Conservation (phyloP, 768 basidiomycete species). For the Lentinula raphanica region DNA sequence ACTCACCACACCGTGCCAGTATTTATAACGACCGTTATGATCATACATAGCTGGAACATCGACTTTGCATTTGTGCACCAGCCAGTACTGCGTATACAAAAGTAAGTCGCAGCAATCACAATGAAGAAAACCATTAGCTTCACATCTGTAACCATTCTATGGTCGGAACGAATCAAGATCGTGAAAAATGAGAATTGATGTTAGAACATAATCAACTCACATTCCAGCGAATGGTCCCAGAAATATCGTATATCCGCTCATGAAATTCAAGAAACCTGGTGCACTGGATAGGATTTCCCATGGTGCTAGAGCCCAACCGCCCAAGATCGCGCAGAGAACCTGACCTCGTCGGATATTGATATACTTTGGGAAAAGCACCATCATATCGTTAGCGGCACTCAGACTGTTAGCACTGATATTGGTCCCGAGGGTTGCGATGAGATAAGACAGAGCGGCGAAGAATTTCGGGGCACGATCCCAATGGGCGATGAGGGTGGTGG, state of each 20-base stretch:
- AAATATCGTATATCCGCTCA: slow-evolving; percentile 83
- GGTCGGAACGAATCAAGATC: background rate
- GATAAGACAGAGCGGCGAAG: slow-evolving; percentile 74
- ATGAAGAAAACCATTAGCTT: slow-evolving; percentile 11
- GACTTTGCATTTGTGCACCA: slow-evolving; percentile 64
- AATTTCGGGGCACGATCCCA: slow-evolving; percentile 86
- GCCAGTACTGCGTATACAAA: slow-evolving; percentile 53
- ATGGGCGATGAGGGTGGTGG: slow-evolving; percentile 63
- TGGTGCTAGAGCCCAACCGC: slow-evolving; percentile 81
- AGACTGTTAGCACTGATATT: slow-evolving; percentile 75
- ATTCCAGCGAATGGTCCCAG: slow-evolving; percentile 82
- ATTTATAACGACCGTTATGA: slow-evolving; percentile 74
- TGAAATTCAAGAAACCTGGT: slow-evolving; percentile 66
- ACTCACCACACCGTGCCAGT: slow-evolving; percentile 67
- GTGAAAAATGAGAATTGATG: too few relatives aligned
- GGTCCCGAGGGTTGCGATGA: slow-evolving; percentile 64
- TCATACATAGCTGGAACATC: slow-evolving; percentile 85
- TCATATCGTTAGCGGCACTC: slow-evolving; percentile 80
- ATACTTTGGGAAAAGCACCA: slow-evolving; percentile 67
- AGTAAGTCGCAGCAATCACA: background rate
- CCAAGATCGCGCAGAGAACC: slow-evolving; percentile 72
- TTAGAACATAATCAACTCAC: slow-evolving; percentile 42
- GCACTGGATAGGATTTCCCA: slow-evolving; percentile 80
- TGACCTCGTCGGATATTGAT: slow-evolving; percentile 81
- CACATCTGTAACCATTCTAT: slow-evolving; percentile 44